These are phyloP conservation scores for Pseudoneurospora amorphoporcata DNA, from an alignment of 495 filamentous ascomycete genomes.

Conservation along the genomic window DNA sequence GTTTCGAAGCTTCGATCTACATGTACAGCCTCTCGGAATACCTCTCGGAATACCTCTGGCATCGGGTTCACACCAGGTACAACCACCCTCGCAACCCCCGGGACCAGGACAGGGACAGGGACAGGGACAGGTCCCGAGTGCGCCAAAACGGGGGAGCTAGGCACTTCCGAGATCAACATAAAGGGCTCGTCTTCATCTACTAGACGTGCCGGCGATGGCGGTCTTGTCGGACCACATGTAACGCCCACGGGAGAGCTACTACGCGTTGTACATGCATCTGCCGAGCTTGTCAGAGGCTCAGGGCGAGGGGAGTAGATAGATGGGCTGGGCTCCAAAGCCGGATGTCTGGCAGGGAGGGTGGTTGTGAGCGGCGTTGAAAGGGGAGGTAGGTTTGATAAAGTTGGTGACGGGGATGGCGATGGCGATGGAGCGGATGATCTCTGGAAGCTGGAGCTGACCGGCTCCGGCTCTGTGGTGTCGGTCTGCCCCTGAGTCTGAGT, in stretches of 20 bases:
- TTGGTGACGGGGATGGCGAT: background rate
- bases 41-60: too few species aligned
- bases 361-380: background rate
- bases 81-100: background rate
- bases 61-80: background rate
- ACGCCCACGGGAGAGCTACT: background rate
- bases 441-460: background rate
- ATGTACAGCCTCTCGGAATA: background rate
- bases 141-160: background rate
- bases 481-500: too few species aligned
- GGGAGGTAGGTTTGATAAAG: background rate
- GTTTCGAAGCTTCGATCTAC: background rate
- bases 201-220: fast-evolving
- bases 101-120: background rate
- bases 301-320: background rate
- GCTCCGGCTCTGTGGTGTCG: background rate
- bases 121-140: background rate
- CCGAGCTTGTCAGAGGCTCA: background rate
- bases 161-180: too few species aligned
- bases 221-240: background rate
- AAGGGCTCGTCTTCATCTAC: too few species aligned
- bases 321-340: background rate
- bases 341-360: background rate
- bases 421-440: background rate
- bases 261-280: background rate